These are phyloP conservation scores for Cryphonectria naterciae DNA, from an alignment of 2,329 filamentous ascomycete genomes.

Conservation along the genomic window DNA sequence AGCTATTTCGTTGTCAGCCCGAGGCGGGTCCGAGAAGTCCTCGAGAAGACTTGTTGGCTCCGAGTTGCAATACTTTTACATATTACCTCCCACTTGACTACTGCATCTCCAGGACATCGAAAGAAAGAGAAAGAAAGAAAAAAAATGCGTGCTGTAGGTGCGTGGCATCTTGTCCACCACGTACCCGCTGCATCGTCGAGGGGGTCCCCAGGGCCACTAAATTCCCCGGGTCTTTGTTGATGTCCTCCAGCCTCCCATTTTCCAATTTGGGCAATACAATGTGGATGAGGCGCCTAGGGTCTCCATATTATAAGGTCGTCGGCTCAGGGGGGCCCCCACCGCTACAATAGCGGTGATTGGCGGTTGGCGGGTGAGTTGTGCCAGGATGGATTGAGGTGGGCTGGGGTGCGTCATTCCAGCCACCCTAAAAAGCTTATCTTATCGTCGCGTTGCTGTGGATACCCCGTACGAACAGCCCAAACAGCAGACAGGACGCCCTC, in stretches of 20 bases:
- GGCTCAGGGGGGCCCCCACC: slow-evolving; percentile 1
- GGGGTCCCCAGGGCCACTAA: neutral
- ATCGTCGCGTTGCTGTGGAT: slow-evolving; percentile 24
- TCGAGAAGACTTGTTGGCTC: neutral
- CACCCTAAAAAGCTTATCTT: slow-evolving; percentile 15
- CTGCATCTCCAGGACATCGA: no score
- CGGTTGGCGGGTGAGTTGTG: neutral
- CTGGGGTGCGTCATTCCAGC: slow-evolving; percentile 20
- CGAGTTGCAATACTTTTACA: no score
- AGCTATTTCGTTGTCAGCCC: neutral
- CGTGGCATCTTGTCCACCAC: neutral
- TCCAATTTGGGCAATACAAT: slow-evolving; percentile 18
- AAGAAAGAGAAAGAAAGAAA: no score
- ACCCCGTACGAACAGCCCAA: slow-evolving; percentile 4
- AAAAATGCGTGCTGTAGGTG: neutral
- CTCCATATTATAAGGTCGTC: slow-evolving; percentile 8
- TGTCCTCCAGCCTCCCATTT: neutral
- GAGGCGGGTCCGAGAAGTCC: neutral
- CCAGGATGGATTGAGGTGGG: slow-evolving; percentile 7
- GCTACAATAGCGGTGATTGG: neutral
- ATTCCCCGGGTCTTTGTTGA: neutral
- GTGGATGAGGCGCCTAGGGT: slow-evolving; percentile 10
- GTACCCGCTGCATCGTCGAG: neutral
- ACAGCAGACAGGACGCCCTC: neutral
- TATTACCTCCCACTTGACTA: no score